Evolutionary conservation across 495 filamentous ascomycete species (phyloP).

Genomic region (Lasiosphaeria ovina): DNA sequence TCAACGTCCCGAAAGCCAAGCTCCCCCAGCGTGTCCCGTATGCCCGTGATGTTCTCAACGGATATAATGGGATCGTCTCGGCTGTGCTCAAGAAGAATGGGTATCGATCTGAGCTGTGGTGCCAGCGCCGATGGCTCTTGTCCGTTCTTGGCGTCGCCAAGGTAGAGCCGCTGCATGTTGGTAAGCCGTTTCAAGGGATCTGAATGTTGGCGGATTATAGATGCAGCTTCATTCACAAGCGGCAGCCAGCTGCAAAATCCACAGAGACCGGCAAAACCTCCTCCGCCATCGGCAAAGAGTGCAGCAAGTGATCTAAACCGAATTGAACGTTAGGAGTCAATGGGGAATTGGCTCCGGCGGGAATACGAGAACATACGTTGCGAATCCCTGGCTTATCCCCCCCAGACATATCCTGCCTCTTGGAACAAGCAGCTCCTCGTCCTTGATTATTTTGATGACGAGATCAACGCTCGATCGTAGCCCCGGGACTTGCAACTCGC

Average conservation of each 20-base stretch:
- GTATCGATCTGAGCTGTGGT: constrained; percentile 5
- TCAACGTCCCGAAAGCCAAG: background rate
- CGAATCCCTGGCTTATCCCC: constrained; percentile 19
- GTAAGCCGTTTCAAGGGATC: background rate
- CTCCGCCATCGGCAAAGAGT: constrained; percentile 13
- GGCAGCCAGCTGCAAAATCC: constrained; percentile 17
- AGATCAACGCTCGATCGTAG: constrained; percentile 4
- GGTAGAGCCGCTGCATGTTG: constrained; percentile 8
- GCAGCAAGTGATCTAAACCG: background rate
- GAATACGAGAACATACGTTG: constrained; percentile 7
- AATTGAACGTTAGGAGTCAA: background rate
- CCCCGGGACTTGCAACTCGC: constrained; percentile 13
- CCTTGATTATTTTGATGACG: constrained; percentile 1
- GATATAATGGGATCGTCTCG: constrained; percentile 8
- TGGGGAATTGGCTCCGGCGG: too few relatives aligned
- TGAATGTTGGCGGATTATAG: background rate
- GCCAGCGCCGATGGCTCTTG: background rate
- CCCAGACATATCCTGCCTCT: constrained; percentile 11
- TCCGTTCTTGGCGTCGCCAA: background rate
- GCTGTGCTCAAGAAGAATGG: constrained; percentile 11
- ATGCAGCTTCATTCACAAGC: background rate
- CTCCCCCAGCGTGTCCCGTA: constrained; percentile 1
- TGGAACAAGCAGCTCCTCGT: constrained; percentile 10
- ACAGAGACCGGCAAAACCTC: constrained; percentile 8
- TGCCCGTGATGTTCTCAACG: constrained; percentile 5